Base-by-base conservation (phyloP, 257 asterid species). In the Solanum corneliomulleri region DNA sequence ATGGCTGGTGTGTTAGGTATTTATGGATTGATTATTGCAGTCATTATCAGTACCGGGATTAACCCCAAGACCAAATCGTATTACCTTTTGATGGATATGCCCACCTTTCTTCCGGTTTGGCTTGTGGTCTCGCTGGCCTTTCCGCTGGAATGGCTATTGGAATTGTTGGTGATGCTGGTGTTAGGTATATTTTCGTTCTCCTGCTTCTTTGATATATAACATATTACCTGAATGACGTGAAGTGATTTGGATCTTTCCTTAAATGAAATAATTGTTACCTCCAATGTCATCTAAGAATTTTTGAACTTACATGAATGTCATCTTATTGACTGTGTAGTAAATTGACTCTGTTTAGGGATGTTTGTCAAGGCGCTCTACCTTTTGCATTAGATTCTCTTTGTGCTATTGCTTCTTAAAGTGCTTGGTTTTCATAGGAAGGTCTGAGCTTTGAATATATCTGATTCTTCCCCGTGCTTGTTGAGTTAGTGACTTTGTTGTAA, bases 141-240 rank as follows among this genome's bases (percentile, higher is more conserved):
- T 90, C 92, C 18, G 92, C 92, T 31, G 92, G 92, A 71, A 90
- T 90, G 92, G 92, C 92, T 31, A 90, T 89, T 74, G 91, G 91
- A 4, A 88, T 87, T 77, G 84, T 77, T 77, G 84, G 84, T 25
- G 84, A 77, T 77, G 84, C 84, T 44, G 84, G 84, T 44, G 92
- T 90, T 58, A 87, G 92, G 92, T 90, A 85, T 58, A 9, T n/a
- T 18, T 12, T 31, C 56, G 4, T 5, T 77, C 83, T 42, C n/a
- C 37, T 14, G 16, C 2, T 25, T 14, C 15, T 4, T 75, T 41
- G 11, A 13, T 23, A 5, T 45, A 35, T 2, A 35, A 9, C 39
- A 33, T 33, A 33, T 33, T 33, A 33, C 33, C 56, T 23, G 4
- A 75, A 39, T 75, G 82, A 44, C 29, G 14, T 77, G 62, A 77